These are phyloP conservation scores for Lojkania enalia DNA, from an alignment of 2,329 filamentous ascomycete genomes.

Conservation along the genomic window DNA sequence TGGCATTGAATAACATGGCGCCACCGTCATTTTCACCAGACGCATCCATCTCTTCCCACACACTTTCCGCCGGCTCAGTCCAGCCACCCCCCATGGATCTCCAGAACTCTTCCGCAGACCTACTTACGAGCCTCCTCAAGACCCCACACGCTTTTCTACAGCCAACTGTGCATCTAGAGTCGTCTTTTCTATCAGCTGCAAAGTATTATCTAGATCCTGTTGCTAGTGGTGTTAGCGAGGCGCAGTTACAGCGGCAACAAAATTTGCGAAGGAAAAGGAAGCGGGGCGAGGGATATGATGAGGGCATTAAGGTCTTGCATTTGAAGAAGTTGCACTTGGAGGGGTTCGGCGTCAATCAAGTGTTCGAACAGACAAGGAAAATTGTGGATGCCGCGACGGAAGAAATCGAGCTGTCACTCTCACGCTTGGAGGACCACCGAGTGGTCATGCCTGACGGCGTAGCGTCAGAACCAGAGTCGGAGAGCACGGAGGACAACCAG, in stretches of 20 bases:
- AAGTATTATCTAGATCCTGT: constrained; percentile 80
- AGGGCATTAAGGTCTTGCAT: constrained; percentile 62
- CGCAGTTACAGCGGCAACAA: constrained; percentile 70
- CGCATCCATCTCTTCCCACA: constrained; percentile 46
- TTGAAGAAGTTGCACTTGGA: constrained; percentile 82
- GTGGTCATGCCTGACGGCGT: constrained; percentile 22
- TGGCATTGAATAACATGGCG: constrained; percentile 40
- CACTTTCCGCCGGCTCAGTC: constrained; percentile 43
- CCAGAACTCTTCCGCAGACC: constrained; percentile 40
- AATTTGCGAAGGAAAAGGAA: constrained; percentile 77
- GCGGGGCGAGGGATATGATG: constrained; percentile 57
- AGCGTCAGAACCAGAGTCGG: constrained; percentile 35
- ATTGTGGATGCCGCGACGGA: constrained; percentile 70
- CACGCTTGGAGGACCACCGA: constrained; percentile 30
- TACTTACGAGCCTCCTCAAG: constrained; percentile 62
- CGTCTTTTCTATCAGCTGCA: constrained; percentile 71
- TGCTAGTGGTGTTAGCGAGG: constrained; percentile 71
- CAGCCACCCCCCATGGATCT: constrained; percentile 42
- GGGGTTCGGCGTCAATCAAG: constrained; percentile 83
- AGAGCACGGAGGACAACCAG: constrained; percentile 24
- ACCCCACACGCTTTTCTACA: constrained; percentile 77
- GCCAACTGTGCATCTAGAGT: constrained; percentile 67
- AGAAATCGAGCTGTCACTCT: constrained; percentile 56
- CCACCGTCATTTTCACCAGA: constrained; percentile 41
- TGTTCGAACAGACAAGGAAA: constrained; percentile 90